These are phyloP conservation scores for Scheffersomyces titani DNA, from an alignment of 1,139 yeast genomes.

Conservation along the genomic window DNA sequence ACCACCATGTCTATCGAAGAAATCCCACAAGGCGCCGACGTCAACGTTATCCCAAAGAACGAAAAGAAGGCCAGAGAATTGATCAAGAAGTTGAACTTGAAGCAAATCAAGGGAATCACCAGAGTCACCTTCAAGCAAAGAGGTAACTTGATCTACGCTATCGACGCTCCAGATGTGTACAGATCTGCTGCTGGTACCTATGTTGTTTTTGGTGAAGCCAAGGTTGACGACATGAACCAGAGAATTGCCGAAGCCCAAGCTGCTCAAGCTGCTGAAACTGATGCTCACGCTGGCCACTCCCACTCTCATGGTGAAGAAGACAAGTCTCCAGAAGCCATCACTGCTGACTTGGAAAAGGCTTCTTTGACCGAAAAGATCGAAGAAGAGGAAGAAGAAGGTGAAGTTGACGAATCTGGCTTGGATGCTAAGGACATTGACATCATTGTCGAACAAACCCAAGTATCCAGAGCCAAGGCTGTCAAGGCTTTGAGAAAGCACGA, in stretches of 20 bases:
- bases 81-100: constrained; percentile 86
- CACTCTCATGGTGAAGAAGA: constrained; percentile 36
- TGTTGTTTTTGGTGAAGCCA: constrained; percentile 97
- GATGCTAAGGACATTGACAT: constrained; percentile 77
- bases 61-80: constrained; percentile 96
- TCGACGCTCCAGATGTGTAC: constrained; percentile 94
- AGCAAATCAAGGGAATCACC: constrained; percentile 88
- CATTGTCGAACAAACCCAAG: constrained; percentile 88
- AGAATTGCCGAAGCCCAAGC: constrained; percentile 68
- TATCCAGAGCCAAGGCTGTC: constrained; percentile 85
- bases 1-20: constrained; percentile 53
- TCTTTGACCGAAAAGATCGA: constrained; percentile 48
- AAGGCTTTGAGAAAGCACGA: constrained; percentile 87
- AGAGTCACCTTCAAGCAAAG: constrained; percentile 97
- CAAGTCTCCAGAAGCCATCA: constrained; percentile 75
- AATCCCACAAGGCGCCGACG: constrained; percentile 89
- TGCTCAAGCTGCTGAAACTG: constrained; percentile 28
- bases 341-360: constrained; percentile 88
- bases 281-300: constrained; percentile 46
- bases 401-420: constrained; percentile 77
- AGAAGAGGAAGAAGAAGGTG: constrained; percentile 59
- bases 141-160: constrained; percentile 90
- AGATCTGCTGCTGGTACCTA: constrained; percentile 92
- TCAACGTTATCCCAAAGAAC: constrained; percentile 81
- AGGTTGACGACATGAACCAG: constrained; percentile 87